These are phyloP conservation scores for Nigrospora osmanthi DNA, from an alignment of 2,329 filamentous ascomycete species.

Conservation along the genomic window DNA sequence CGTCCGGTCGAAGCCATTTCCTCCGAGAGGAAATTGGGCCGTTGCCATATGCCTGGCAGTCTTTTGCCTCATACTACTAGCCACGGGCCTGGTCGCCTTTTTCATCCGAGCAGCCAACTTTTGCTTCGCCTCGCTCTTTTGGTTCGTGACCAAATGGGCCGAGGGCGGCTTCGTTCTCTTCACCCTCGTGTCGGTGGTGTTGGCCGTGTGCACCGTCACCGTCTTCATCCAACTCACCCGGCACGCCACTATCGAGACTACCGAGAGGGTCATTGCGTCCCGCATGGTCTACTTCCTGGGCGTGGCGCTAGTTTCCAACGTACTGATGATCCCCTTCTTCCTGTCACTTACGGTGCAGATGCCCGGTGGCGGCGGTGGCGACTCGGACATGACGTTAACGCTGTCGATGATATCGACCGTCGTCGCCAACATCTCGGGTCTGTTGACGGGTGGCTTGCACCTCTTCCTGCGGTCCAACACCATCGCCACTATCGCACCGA, in stretches of 20 bases:
- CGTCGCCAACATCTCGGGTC: constrained; percentile 56
- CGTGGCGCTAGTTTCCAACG: constrained; percentile 48
- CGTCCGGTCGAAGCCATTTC: constrained; percentile 46
- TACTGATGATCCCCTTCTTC: constrained; percentile 59
- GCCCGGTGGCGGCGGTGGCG: constrained; percentile 24
- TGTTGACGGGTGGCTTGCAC: constrained; percentile 58
- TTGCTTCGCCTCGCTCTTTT: constrained; percentile 62
- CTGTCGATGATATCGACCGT: constrained; percentile 58
- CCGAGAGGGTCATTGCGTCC: constrained; percentile 56
- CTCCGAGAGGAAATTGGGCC: constrained; percentile 50
- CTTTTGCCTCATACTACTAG: constrained; percentile 41
- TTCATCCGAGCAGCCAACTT: constrained; percentile 46
- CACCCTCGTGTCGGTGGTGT: constrained; percentile 36
- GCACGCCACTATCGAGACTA: constrained; percentile 44
- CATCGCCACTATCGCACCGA: constrained; percentile 43
- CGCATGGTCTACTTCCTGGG: constrained; percentile 63
- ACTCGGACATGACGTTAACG: constrained; percentile 31
- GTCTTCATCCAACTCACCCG: constrained; percentile 51
- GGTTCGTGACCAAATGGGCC: constrained; percentile 57
- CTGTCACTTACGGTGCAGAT: constrained; percentile 45
- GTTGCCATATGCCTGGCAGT: constrained; percentile 47
- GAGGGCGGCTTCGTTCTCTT: constrained; percentile 47
- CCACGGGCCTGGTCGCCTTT: constrained; percentile 51
- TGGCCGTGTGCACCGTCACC: constrained; percentile 41
- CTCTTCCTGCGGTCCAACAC: constrained; percentile 59